Base-by-base conservation (phyloP, 1,284 basidiomycete species). In the Megacollybia platyphylla region DNA sequence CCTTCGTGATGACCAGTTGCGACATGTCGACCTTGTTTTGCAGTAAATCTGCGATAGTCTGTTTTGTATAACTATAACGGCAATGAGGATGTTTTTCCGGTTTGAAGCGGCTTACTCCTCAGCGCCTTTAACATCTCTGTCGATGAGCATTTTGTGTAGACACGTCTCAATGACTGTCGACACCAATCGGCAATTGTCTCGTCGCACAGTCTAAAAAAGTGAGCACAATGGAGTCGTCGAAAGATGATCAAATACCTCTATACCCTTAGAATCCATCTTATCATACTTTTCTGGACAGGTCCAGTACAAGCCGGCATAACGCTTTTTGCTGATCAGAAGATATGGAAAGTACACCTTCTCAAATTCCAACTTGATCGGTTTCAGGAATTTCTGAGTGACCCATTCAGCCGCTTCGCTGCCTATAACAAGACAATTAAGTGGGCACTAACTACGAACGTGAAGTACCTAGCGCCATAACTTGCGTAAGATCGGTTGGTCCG, bases 321-420 rank as follows among this genome's bases (percentile, higher is more conserved):
- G 79, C 63, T 97, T 97, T 64, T 97, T 97, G 71, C 70, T 96
- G 61, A 97, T 97, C 32, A 97, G 77, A 41, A 97, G 63, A 58
- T 97, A 97, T 2, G 92, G 92, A 59, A 87, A 97, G 62, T 97
- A 97, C 1, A 97, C 91, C 58, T 97, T 97, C 59, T 97, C 92
- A 63, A 97, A 97, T 60, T 97, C 93, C 13, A 97, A 76, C 57
- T 96, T 97, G 69, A 97, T 97, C 0, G 93, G 92, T 54, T 85
- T 85, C 54, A 91, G 67, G 61, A 97, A 97, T 58, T 91, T 90
- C 31, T 70, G 60, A 0, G 92, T 92, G 5, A 98, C 94, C n/a
- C 88, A 73, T 26, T 87, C 82, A 1, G 96, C 96, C 0, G 96
- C 96, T 64, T 97, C 89, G 24, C 82, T 81, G 30, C 94, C 93